Evolutionary conservation across 1,284 basidiomycete species (phyloP), one percentile per base, ranked within the genome.

Genomic region (Bjerkandera adusta): DNA sequence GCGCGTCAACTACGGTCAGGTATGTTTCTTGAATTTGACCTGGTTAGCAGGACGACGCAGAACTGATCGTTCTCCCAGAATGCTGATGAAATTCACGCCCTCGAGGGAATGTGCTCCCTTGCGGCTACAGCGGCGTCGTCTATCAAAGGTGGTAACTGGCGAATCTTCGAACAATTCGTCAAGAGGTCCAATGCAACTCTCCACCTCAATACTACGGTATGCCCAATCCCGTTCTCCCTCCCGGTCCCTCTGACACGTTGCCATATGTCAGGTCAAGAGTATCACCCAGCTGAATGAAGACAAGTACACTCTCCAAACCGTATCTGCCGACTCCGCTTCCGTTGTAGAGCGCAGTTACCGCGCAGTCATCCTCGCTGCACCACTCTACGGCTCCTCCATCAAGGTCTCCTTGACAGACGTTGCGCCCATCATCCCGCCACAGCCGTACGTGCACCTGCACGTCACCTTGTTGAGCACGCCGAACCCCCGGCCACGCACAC

Each of bases 401-500:
- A 61, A 62, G 4, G 60, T 89, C 24, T 73, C 79, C 2, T 47
- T 63, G 8, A 59, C 73, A 2, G 58, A 72, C 15, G 69, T 43
- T 7, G 32, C 34, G 7, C 51, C 52, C 0, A 22, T 71, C 36
- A 75, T 92, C 25, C 84, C 85, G 1, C 58, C 69, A 16, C 84
- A 88, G 54, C 78, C 82, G 11, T 97, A 96, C 60, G 79, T 94
- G 24, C 79, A 77, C 50, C 79, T 98, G 3, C 89, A 97, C 62
- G 93, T 97, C 41, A 97, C 96, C 5, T 76, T 96, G 13, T 71
- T 98, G 37, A 78, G 86, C 11, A 98, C 96, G 1, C 85, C 81
- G 3, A 72, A 84, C 1, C 65, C 79, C 2, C 66, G 67, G 3
- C 76, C 89, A 3, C 74, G 81, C 51, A 72, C 90, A 0, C 66